Conservation (phyloP, 352 stramenopile genomes). For the Pythium scleroteichum region DNA sequence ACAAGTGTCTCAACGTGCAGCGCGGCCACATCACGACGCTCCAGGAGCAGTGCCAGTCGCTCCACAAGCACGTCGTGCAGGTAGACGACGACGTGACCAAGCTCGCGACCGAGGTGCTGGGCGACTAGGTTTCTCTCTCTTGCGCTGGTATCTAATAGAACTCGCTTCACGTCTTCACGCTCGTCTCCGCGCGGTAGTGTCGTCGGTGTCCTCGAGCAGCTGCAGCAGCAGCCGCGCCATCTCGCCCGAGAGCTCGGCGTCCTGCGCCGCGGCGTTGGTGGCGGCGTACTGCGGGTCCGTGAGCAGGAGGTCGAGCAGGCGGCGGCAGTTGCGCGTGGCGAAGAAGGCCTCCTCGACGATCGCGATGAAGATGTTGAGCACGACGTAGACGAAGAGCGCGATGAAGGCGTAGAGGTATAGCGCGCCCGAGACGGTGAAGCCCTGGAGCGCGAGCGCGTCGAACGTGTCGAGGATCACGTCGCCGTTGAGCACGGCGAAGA, state of each 20-base stretch:
- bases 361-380: conserved; percentile 92
- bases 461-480: conserved; percentile 92
- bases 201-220: conserved; percentile 33
- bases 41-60: conserved; percentile 79
- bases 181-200: too few species aligned
- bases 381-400: conserved; percentile 92
- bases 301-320: conserved; percentile 65
- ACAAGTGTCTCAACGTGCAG: conserved; percentile 85
- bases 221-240: conserved; percentile 56
- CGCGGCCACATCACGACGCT: conserved; percentile 82
- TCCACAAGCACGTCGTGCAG: conserved; percentile 85
- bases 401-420: conserved; percentile 91
- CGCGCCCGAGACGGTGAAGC: conserved; percentile 66
- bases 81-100: conserved; percentile 87
- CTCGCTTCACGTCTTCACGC: too few species aligned
- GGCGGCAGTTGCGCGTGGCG: conserved; percentile 64
- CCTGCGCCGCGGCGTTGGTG: not conserved
- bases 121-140: conserved; percentile 58
- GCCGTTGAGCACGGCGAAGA: conserved; percentile 91
- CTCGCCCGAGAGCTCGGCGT: conserved; percentile 39
- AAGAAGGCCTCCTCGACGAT: conserved; percentile 93
- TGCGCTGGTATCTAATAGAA: too few species aligned
- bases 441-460: conserved; percentile 71
- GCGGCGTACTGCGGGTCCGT: conserved; percentile 40
- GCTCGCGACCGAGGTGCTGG: conserved; percentile 76